Evolutionary conservation across 2,329 filamentous ascomycete genomes (phyloP).

Genomic region (Xylaria sp.): DNA sequence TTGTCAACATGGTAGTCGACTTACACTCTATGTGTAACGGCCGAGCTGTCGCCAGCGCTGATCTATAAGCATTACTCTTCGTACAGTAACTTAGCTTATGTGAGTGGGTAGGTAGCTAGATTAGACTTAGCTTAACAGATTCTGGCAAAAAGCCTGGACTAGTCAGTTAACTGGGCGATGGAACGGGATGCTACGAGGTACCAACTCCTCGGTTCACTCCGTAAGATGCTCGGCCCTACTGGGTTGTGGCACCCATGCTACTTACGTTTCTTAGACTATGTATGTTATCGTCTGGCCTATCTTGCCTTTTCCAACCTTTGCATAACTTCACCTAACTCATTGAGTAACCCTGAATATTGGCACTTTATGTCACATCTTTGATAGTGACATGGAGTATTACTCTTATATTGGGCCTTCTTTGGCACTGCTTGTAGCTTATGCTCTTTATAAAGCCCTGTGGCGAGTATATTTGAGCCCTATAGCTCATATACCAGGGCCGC

Average conservation of each 20-base stretch:
- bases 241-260: not conserved
- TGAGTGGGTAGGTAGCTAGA: not conserved
- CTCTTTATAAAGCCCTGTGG: slow-evolving; percentile 21
- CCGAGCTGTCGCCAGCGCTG: not conserved
- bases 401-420: slow-evolving; percentile 1
- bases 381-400: slow-evolving; percentile 14
- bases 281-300: not conserved
- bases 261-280: not conserved
- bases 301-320: not conserved
- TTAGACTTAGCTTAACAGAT: not conserved
- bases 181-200: not conserved
- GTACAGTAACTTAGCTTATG: not conserved
- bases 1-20: not conserved
- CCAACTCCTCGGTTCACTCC: not conserved
- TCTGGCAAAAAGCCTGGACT: not conserved
- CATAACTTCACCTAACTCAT: not conserved
- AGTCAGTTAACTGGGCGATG: too few species aligned
- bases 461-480: slow-evolving; percentile 29
- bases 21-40: not conserved
- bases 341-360: not conserved
- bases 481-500: slow-evolving; percentile 31
- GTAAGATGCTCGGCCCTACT: not conserved
- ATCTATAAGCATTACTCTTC: not conserved
- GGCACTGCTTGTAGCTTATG: slow-evolving; percentile 12
- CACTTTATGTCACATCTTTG: not conserved